Evolutionary conservation across 345 rosid species (phyloP), one percentile per base, ranked within the genome.

Genomic region (Iberis pinnata): DNA sequence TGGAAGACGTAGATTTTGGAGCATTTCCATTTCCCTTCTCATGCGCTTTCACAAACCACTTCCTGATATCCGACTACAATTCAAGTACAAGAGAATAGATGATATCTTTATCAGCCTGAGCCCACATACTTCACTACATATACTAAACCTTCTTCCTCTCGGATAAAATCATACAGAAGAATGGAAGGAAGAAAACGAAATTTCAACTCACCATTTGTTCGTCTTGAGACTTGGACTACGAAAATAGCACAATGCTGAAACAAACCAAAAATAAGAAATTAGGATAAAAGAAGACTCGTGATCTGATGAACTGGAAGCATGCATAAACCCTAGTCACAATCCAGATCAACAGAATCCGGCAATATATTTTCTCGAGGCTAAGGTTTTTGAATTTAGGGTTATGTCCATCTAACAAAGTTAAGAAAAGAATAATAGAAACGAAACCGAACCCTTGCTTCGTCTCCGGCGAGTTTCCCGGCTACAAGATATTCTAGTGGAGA

Each of bases 21-120:
- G 76, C 74, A 67, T 14, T 64, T 37, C 62, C 83, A 56, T 70
- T 80, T 41, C 76, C 81, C 62, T 81, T 87, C n/a, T 77, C 81
- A 61, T 92, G 98, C 1, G 98, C 69, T 80, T 88, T 92, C 90
- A 88, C 71, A 31, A 92, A 80, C 98, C 98, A 92, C 67, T 88
- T 92, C 72, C 98, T 75, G 64, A 92, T 92, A 76, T 85, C 98
- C 13, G 89, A 84, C 98, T 90, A 81, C 60, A 65, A 71, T 53
- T 38, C 59, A 56, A 56, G 58, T 45, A 51, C 27, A 57, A 47
- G 7, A 52, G 49, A 59, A 54, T 7, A 52, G 54, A 59, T 44
- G 16, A 2, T 40, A 64, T 19, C 18, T 2, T 2, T 12, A 40
- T 64, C 43, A 64, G 18, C n/a, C n/a, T 25, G 7, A 4, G 7